Percentiles rank a stretch among this genome's conserved stretches.
phyloP scores from a whole-genome alignment of 768 basidiomycete species.

The Baorangia bicolor region DNA sequence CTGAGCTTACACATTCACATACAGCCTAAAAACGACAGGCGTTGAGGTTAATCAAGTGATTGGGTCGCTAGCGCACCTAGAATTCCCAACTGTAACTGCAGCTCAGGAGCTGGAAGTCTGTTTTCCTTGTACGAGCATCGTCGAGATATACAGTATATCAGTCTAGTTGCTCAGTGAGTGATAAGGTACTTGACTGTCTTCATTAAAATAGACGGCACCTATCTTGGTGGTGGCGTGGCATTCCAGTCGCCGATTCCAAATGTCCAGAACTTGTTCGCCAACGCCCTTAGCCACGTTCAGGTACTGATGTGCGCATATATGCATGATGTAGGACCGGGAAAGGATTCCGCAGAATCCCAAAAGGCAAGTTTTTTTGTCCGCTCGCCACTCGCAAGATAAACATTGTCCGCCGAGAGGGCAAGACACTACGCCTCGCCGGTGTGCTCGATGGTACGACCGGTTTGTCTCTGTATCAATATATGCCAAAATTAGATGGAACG shows the following conservation, averaged over 20 bases:
- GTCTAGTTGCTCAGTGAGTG: neutral
- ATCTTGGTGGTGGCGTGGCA: too few relatives aligned
- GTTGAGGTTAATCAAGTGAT: neutral
- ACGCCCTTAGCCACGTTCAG: neutral
- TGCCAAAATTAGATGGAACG: neutral
- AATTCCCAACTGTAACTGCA: neutral
- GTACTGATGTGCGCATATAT: neutral
- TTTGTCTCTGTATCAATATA: neutral
- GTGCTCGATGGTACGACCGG: neutral
- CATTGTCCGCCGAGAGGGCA: neutral
- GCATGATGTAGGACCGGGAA: neutral
- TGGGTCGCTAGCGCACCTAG: neutral
- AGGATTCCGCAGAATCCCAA: neutral
- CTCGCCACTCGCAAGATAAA: neutral
- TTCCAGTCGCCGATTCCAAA: too few relatives aligned
- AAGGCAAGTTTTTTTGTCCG: neutral
- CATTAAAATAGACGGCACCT: neutral
- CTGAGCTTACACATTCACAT: neutral
- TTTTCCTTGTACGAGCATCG: neutral
- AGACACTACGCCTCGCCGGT: neutral
- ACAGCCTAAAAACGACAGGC: neutral
- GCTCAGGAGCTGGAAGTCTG: too few relatives aligned
- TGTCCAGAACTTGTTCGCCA: neutral
- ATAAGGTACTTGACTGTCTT: neutral
- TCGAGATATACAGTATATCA: neutral